phyloP scores from a whole-genome alignment of 495 filamentous ascomycete genomes.

The Aspergillus cristatus region DNA sequence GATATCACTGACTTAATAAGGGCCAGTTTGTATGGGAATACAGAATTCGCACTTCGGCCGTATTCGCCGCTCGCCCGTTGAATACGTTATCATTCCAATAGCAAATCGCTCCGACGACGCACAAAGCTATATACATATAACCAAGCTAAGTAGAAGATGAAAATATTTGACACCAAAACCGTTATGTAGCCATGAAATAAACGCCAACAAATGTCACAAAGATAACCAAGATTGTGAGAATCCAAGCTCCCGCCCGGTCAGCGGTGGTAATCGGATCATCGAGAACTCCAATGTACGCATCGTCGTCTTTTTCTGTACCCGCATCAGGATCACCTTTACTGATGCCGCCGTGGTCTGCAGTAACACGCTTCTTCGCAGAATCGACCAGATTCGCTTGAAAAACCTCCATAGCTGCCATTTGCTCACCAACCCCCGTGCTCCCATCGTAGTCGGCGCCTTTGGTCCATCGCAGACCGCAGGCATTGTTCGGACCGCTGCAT shows the following conservation, averaged over 20 bases:
- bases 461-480: conserved; percentile 59
- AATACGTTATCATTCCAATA: no score
- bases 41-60: no score
- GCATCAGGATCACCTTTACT: conserved; percentile 56
- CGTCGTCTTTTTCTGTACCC: conserved; percentile 21
- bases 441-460: conserved; percentile 36
- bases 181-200: conserved; percentile 28
- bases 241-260: conserved; percentile 51
- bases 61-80: no score
- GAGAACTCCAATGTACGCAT: conserved; percentile 3
- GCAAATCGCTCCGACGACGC: no score
- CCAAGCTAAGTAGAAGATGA: no score
- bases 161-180: no score
- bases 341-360: conserved; percentile 53
- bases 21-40: no score
- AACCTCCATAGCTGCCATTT: conserved; percentile 57
- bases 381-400: conserved; percentile 49
- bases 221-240: conserved; percentile 45
- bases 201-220: conserved; percentile 28
- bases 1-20: no score
- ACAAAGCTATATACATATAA: no score
- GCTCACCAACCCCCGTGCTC: conserved; percentile 48
- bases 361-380: conserved; percentile 39
- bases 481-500: conserved; percentile 50
- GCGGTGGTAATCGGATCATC: conserved; percentile 29